Conservation (phyloP, 192 early-diverging fungal species). For the Chytriomyces sp. region DNA sequence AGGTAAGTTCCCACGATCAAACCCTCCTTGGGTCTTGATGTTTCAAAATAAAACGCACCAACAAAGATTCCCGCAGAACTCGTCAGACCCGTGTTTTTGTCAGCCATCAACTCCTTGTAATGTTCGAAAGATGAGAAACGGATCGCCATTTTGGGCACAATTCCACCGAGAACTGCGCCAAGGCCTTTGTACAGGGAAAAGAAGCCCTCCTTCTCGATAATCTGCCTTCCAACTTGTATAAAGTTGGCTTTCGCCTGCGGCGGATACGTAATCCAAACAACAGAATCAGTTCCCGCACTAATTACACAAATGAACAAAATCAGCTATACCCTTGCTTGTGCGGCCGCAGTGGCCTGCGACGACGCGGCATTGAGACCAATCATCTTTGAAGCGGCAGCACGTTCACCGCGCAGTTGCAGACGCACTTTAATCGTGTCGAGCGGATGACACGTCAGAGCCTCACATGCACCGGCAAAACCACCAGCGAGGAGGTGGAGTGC, state of each 20-base stretch:
- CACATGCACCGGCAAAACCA: slow-evolving; percentile 89
- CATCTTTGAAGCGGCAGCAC: slow-evolving; percentile 28
- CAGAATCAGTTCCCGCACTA: too few species aligned
- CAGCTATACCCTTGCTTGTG: slow-evolving; percentile 56
- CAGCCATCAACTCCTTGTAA: slow-evolving; percentile 83
- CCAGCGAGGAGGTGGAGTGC: slow-evolving; percentile 84
- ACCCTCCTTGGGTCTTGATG: neutral
- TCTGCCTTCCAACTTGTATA: slow-evolving; percentile 82
- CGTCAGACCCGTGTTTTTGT: slow-evolving; percentile 63
- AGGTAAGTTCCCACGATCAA: neutral
- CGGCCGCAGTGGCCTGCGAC: slow-evolving; percentile 62
- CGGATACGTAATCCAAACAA: neutral
- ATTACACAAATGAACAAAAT: too few species aligned
- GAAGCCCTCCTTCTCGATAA: slow-evolving; percentile 84
- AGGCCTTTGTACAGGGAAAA: slow-evolving; percentile 96
- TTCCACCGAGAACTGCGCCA: slow-evolving; percentile 93
- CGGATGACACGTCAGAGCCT: slow-evolving; percentile 88
- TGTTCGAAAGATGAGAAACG: slow-evolving; percentile 95
- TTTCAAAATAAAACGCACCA: slow-evolving; percentile 58
- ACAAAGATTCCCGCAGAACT: slow-evolving; percentile 72
- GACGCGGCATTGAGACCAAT: slow-evolving; percentile 36
- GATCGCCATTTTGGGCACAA: slow-evolving; percentile 99
- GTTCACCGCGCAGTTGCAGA: slow-evolving; percentile 81
- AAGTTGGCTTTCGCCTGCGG: slow-evolving; percentile 61
- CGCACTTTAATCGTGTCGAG: slow-evolving; percentile 98